phyloP scores from a whole-genome alignment of 31 red algal species.

The Odonthalia washingtoniensis region DNA sequence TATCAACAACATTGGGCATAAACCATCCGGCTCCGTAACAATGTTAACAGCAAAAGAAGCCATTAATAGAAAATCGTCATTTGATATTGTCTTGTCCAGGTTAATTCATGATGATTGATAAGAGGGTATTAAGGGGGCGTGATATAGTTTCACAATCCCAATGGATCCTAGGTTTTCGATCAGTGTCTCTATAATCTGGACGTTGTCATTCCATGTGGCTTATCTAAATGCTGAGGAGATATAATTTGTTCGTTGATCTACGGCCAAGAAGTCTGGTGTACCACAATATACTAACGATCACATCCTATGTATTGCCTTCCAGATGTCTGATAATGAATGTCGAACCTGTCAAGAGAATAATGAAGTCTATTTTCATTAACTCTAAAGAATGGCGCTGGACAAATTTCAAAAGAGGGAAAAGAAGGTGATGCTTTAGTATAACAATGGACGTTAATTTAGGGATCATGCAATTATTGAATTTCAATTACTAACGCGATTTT shows the following conservation, averaged over 20 bases:
- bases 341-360: neutral
- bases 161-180: constrained; percentile 1
- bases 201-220: neutral
- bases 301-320: no score
- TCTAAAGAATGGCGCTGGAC: no score
- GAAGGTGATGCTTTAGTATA: no score
- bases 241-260: constrained; percentile 19
- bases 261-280: neutral
- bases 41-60: constrained; percentile 25
- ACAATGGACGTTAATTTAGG: no score
- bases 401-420: no score
- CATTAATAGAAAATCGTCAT: constrained; percentile 19
- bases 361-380: neutral
- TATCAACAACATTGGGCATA: constrained; percentile 37
- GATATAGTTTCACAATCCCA: neutral
- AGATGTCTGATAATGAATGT: neutral
- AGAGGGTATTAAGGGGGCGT: neutral
- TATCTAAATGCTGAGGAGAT: neutral
- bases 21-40: constrained; percentile 43
- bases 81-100: neutral
- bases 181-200: neutral
- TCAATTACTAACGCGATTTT: no score
- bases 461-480: no score
- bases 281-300: neutral
- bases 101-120: neutral